Evolutionary conservation across 169 alveolate genomes (phyloP), one percentile per base, ranked within the genome.

Genomic region (Plasmodium blacklocki): DNA sequence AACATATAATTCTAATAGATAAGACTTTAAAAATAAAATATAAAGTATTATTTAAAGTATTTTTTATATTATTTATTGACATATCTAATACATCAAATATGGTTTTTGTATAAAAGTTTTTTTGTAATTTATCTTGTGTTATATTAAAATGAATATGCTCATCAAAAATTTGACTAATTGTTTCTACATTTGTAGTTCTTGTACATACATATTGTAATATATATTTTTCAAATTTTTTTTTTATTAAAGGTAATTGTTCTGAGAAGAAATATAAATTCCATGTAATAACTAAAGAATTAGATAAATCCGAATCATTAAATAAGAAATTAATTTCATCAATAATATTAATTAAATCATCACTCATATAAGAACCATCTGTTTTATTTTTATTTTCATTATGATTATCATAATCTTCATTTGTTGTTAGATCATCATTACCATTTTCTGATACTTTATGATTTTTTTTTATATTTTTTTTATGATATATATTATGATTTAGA

Each of bases 261-360:
- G 62, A 39, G 45, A 71, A 86, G 45, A 86, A 86, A 21, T 47
- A 62, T 39, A 86, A 39, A 21, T 86, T 86, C 92, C 92, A 86
- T 9, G 66, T 86, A n/a, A 86, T 49, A 43, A 86, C 92, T 63
- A 86, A 26, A 0, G 87, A 72, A 43, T 32, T 62, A 2, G 92
- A 86, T 73, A 86, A 54, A 21, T 86, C 87, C 0, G 92, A 86
- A 12, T 70, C 73, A 43, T 59, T n/a, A 86, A 86, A 86, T 15
- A 86, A 47, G 56, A 71, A 64, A 14, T 86, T 86, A 23, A 86
- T 86, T 60, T 86, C 92, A n/a, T 86, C 92, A 6, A 86, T 47
- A 12, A 86, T 86, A 45, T 70, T 58, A 60, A 86, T 67, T 47
- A 86, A 21, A 60, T 86, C 92, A 1, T 86, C 70, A 32, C 92